Evolutionary conservation across 352 stramenopile genomes (phyloP).

Genomic region (Phytophthora boehmeriae): DNA sequence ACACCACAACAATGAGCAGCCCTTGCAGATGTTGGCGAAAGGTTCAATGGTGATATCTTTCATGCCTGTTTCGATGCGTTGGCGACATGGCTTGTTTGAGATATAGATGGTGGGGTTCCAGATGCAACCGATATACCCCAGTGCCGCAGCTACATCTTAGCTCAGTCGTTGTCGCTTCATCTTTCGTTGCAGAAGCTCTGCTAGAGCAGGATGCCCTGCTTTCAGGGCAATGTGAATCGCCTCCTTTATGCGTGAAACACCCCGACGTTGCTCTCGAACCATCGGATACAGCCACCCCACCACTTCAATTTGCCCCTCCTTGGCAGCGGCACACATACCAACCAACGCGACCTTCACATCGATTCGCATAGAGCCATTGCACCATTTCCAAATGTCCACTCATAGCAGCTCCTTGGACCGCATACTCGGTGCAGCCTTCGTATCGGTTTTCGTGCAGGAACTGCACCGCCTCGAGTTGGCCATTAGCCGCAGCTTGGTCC

Average conservation of each 20-base stretch:
- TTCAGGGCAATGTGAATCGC: slow-evolving; percentile 13
- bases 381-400: slow-evolving; percentile 19
- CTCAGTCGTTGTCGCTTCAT: not conserved
- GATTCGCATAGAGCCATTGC: slow-evolving; percentile 20
- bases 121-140: too few species aligned
- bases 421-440: not conserved
- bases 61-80: too few species aligned
- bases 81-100: too few species aligned
- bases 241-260: slow-evolving; percentile 7
- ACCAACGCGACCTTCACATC: slow-evolving; percentile 6
- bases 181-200: slow-evolving; percentile 8
- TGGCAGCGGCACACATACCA: slow-evolving; percentile 12
- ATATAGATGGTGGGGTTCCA: too few species aligned
- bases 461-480: not conserved
- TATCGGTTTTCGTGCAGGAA: not conserved
- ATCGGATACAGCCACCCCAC: slow-evolving; percentile 11
- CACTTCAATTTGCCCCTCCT: slow-evolving; percentile 18
- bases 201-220: slow-evolving; percentile 6
- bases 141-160: too few species aligned
- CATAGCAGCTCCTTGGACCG: not conserved
- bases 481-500: slow-evolving; percentile 17
- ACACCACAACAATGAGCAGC: too few species aligned
- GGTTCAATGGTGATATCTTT: too few species aligned
- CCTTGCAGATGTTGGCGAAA: too few species aligned
- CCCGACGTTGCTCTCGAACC: slow-evolving; percentile 13